Base-by-base conservation (phyloP, 2,329 filamentous ascomycete genomes). In the Sphaceloma murrayae region DNA sequence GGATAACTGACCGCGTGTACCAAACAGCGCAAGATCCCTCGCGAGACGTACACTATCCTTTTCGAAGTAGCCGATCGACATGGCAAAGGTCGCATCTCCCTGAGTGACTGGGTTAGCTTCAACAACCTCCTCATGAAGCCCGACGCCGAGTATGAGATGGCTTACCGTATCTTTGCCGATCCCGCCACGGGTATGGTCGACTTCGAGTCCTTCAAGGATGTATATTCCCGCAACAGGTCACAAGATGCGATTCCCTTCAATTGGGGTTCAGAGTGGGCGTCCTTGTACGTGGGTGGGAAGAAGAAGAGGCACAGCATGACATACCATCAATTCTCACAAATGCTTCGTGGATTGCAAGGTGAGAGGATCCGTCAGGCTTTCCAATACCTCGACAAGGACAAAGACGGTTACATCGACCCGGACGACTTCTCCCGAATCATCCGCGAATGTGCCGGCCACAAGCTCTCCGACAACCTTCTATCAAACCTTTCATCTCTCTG, bases 391-490 rank as follows among this genome's bases (percentile, higher is more conserved):
- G 91, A 98, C 67, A 85, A 79, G 64, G 83, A 95, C 58, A 82
- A 80, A 43, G 88, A 95, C 60, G 91, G 91, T 46, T 96, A 85
- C 69, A 96, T 98, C 55, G 82, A 93, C 62, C 87, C 91, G 1
- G 83, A 93, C 52, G 83, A 98, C 54, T 98, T 98, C 65, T 86
- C 94, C 72, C 82, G 84, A 65, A 98, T 98, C 67, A 94, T 98
- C 59, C 73, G 84, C 48, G 85, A 94, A 67, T 96, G 88, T 1
- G 80, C 88, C 11, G 81, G 77, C 58, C 91, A 98, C 72, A 98
- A 98, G 76, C 79, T 98, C 50, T 96, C 89, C 1, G 91, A 98
- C 65, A 88, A 98, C 64, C 72, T 98, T 31, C 74, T 98, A 39
- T 80, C 88, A 53, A 89, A 96, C 65, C 75, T 98, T 34, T 80